A percentile compares a stretch with the other conserved stretches of the same genome.
phyloP scores from a whole-genome alignment of 108 stramenopile genomes.

The Nitzschia sp. region DNA sequence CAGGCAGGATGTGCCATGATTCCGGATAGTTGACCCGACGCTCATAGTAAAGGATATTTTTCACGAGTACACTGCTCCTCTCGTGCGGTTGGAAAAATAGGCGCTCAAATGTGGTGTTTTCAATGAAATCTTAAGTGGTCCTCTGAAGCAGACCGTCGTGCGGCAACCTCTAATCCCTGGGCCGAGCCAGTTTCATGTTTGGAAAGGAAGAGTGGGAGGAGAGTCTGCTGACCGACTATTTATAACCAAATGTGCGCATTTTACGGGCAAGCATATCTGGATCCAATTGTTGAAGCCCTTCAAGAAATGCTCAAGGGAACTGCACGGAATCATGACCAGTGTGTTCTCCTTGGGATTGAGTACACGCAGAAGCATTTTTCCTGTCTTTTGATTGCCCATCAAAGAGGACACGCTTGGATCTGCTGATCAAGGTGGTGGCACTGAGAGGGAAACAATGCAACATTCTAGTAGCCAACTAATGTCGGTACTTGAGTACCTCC shows the following conservation, averaged over 20 bases:
- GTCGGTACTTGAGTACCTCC: no score
- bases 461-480: no score
- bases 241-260: conserved; percentile 86
- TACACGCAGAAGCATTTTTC: not conserved
- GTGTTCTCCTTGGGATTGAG: conserved; percentile 1
- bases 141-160: conserved; percentile 74
- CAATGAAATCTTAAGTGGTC: conserved; percentile 69
- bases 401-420: not conserved
- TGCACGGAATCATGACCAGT: conserved; percentile 47
- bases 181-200: conserved; percentile 87
- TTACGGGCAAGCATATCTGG: conserved; percentile 77
- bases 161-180: conserved; percentile 82
- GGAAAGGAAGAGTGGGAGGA: conserved; percentile 62
- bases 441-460: no score
- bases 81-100: conserved; percentile 68
- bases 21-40: conserved; percentile 27
- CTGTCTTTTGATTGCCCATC: not conserved
- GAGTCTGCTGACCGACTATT: conserved; percentile 73
- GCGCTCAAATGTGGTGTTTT: conserved; percentile 58
- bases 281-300: conserved; percentile 74
- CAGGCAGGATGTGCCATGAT: conserved; percentile 53
- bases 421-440: no score
- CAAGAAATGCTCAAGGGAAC: conserved; percentile 66
- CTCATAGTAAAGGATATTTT: conserved; percentile 52
- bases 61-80: conserved; percentile 73